Percentiles rank a stretch among this genome's conserved stretches.
These are phyloP conservation scores for Cutaneotrichosporon cyanovorans DNA, from an alignment of 1,284 basidiomycete species.

Conservation along the genomic window DNA sequence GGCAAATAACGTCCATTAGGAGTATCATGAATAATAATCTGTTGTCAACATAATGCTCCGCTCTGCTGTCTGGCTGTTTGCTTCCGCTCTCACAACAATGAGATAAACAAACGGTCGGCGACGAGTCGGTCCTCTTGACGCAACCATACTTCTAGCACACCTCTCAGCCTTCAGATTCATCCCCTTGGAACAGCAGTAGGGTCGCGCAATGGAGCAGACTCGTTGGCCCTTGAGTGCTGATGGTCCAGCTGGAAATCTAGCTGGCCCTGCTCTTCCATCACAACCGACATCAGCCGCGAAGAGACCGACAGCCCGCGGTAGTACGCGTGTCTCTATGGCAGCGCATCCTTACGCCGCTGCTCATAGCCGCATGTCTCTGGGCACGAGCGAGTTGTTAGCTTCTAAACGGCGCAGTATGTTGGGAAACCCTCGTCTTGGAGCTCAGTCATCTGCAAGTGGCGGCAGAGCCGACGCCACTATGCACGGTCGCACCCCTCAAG, in stretches of 20 bases:
- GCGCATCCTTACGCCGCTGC: not conserved
- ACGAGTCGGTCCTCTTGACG: too few relatives aligned
- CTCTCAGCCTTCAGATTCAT: too few relatives aligned
- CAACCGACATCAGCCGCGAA: not conserved
- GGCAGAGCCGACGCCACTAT: slow-evolving; percentile 52
- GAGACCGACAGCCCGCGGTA: not conserved
- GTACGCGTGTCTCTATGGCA: slow-evolving; percentile 1
- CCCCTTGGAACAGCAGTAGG: too few relatives aligned
- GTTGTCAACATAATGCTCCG: too few relatives aligned
- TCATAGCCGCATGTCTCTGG: not conserved
- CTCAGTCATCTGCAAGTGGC: not conserved
- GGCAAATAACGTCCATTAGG: too few relatives aligned
- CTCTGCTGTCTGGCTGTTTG: too few relatives aligned
- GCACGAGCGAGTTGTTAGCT: not conserved
- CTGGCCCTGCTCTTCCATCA: slow-evolving; percentile 28
- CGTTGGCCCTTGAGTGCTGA: slow-evolving; percentile 53
- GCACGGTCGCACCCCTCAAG: slow-evolving; percentile 66
- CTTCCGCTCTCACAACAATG: too few relatives aligned
- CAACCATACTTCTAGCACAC: too few relatives aligned
- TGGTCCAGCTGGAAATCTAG: slow-evolving; percentile 52
- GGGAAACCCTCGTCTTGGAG: not conserved
- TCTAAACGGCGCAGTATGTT: slow-evolving; percentile 6
- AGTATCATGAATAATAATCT: too few relatives aligned
- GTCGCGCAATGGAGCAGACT: not conserved
- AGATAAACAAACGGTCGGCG: too few relatives aligned